Percentiles rank a stretch among this genome's conserved stretches.
Evolutionary conservation across 495 filamentous ascomycete species (phyloP).

Genomic region (Neurospora africana): DNA sequence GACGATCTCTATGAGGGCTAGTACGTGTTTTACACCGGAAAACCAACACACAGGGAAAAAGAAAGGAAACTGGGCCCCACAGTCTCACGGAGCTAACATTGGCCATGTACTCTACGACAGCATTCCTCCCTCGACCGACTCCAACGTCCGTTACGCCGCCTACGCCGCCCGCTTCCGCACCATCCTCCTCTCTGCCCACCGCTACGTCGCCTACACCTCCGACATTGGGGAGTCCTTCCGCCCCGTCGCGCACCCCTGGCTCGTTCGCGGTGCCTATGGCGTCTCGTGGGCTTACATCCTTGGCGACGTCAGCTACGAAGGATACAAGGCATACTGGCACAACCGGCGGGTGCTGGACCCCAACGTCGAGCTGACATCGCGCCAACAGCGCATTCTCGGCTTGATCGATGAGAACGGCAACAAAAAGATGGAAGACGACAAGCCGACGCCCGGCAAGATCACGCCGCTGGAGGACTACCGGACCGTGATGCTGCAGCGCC

Average conservation of each 20-base stretch:
- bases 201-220: conserved; percentile 95
- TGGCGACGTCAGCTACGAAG: conserved; percentile 86
- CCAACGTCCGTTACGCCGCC: conserved; percentile 79
- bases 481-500: conserved; percentile 82
- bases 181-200: conserved; percentile 79
- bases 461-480: conserved; percentile 81
- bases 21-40: conserved; percentile 43
- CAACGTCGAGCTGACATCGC: conserved; percentile 30
- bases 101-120: conserved; percentile 32
- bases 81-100: background rate
- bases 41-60: background rate
- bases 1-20: conserved; percentile 68
- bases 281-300: conserved; percentile 87
- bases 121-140: conserved; percentile 71
- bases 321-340: conserved; percentile 84
- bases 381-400: conserved; percentile 27
- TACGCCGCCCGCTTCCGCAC: conserved; percentile 83
- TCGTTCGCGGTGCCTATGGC: conserved; percentile 76
- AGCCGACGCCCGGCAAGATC: conserved; percentile 39
- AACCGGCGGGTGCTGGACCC: conserved; percentile 57
- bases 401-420: conserved; percentile 11
- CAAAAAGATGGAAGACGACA: conserved; percentile 2
- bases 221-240: conserved; percentile 97
- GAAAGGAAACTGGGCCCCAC: background rate
- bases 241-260: conserved; percentile 74